A percentile compares a stretch with the other conserved stretches of the same genome.
Conservation (phyloP, 352 stramenopile species). For the Labyrinthula sp. region DNA sequence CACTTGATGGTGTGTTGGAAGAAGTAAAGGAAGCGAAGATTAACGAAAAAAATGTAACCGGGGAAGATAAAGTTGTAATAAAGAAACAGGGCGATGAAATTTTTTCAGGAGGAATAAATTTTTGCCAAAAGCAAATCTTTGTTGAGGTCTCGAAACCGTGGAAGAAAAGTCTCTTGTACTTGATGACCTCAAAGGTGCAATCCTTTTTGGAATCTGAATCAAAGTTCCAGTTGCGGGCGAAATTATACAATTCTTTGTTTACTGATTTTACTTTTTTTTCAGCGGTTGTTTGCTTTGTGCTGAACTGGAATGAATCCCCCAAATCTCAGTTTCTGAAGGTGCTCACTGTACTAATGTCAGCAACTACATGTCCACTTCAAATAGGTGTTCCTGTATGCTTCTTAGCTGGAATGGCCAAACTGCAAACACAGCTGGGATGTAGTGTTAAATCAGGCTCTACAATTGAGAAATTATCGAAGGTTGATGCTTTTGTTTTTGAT, state of each 20-base stretch:
- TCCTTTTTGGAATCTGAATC: slow-evolving; percentile 10
- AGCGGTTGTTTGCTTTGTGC: slow-evolving; percentile 1
- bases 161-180: slow-evolving; percentile 5
- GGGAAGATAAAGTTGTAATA: background rate
- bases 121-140: background rate
- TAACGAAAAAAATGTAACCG: slow-evolving; percentile 7
- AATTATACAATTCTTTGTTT: slow-evolving; percentile 10
- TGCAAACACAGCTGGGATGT: slow-evolving; percentile 1
- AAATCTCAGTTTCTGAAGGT: slow-evolving; percentile 5
- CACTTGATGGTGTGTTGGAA: slow-evolving; percentile 10
- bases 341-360: slow-evolving; percentile 26
- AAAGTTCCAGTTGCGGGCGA: slow-evolving; percentile 9
- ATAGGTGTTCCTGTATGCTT: slow-evolving; percentile 22
- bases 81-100: slow-evolving; percentile 3
- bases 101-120: slow-evolving; percentile 8
- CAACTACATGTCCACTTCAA: slow-evolving; percentile 9
- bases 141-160: background rate
- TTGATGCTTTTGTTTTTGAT: slow-evolving; percentile 7
- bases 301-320: background rate
- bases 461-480: slow-evolving; percentile 8
- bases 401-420: slow-evolving; percentile 15
- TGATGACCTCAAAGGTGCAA: slow-evolving; percentile 12
- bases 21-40: background rate
- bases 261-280: slow-evolving; percentile 22
- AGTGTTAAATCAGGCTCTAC: slow-evolving; percentile 17